Base-by-base conservation (phyloP, 768 basidiomycete genomes). In the Polyporus arcularius region DNA sequence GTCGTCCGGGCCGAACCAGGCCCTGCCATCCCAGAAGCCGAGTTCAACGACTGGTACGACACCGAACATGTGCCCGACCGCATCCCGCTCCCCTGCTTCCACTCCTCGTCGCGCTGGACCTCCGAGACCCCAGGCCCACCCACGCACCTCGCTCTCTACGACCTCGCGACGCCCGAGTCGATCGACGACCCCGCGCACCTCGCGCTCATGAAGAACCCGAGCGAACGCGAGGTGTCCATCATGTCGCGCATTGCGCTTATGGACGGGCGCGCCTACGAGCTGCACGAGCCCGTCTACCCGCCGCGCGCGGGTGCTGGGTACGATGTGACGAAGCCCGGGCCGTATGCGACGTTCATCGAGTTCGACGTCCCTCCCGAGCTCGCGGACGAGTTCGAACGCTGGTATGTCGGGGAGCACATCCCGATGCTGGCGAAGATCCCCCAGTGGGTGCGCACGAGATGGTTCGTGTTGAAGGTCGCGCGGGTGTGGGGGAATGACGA, bases 41-140 rank as follows among this genome's bases (percentile, higher is more conserved):
- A 35, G 3, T 35, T 35, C 70, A 79, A 82, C 57, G 73, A 80
- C 47, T 86, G 84, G 85, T 85, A 84, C 69, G 68, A 75, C 50
- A 73, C 82, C 55, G 84, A 85, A 62, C 84, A 86, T 4, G 77
- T 35, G 1, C 35, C 35, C 35, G 7, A 7, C 42, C 18, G 42
- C 15, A 43, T 18, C 9, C 10, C 42, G 6, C 8, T 78, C 78
- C 0, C 61, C 59, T 11, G 77, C 66, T 64, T 70, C 69, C 2
- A 76, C 75, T 12, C 52, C 70, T 0, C 78, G 76, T 70, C 74
- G 74, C 60, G 65, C 78, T 45, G 52, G 65, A 4, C 68, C 71
- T 21, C 63, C 58, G 60, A 71, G 60, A 70, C 72, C 56, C 61
- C 67, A 21, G 59, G 68, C 51, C 58, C 70, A 15, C 71, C 70